Evolutionary conservation across 2,329 filamentous ascomycete genomes (phyloP).

Genomic region (Ramularia endophylla): DNA sequence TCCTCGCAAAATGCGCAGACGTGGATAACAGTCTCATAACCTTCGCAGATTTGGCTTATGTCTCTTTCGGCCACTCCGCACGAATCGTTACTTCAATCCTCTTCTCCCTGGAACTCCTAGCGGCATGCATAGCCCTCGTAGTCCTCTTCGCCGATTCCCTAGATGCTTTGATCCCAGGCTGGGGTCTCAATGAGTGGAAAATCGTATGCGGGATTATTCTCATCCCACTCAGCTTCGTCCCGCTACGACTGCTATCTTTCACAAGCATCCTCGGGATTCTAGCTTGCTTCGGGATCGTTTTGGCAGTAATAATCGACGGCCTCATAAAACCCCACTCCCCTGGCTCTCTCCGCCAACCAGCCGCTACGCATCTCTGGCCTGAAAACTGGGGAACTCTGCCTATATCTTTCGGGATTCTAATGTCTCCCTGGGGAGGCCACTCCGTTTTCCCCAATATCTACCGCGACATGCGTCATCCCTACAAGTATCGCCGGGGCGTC

Average conservation of each 20-base stretch:
- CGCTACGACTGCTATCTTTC: conserved; percentile 76
- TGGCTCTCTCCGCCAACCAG: conserved; percentile 77
- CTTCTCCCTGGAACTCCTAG: conserved; percentile 82
- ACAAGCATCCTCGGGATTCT: conserved; percentile 92
- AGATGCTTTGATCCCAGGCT: conserved; percentile 66
- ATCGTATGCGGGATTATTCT: conserved; percentile 72
- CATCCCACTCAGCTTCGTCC: conserved; percentile 76
- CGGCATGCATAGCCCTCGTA: conserved; percentile 80
- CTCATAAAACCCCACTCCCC: conserved; percentile 71
- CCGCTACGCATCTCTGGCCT: conserved; percentile 74
- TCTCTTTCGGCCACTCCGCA: conserved; percentile 79
- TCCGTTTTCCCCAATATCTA: conserved; percentile 80
- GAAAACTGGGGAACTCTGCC: conserved; percentile 82
- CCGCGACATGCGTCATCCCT: conserved; percentile 71
- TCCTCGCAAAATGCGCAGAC: conserved; percentile 84
- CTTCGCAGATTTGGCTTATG: conserved; percentile 87
- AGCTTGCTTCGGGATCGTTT: conserved; percentile 80
- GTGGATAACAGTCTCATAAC: conserved; percentile 81
- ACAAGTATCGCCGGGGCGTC: conserved; percentile 71
- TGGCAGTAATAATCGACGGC: conserved; percentile 79
- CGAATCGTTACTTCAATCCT: conserved; percentile 76
- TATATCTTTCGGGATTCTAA: conserved; percentile 81
- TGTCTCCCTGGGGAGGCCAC: conserved; percentile 72
- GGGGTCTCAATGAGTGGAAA: conserved; percentile 73
- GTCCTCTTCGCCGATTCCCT: conserved; percentile 96